Percentiles rank a stretch among this genome's conserved stretches.
Evolutionary conservation across 345 rosid species (phyloP).

Genomic region (Salix viminalis): DNA sequence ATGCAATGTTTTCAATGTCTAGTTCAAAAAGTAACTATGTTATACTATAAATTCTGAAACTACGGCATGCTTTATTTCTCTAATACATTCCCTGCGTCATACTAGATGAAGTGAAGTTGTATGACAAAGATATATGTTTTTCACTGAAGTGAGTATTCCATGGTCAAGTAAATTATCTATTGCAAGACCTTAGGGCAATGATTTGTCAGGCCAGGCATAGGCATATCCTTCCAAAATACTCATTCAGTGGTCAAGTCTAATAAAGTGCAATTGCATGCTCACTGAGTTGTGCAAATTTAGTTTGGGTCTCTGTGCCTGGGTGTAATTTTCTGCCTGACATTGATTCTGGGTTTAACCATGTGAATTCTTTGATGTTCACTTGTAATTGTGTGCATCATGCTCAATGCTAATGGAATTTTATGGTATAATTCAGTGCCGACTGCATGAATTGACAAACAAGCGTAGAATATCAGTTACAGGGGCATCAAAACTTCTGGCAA

Average conservation of each 20-base stretch:
- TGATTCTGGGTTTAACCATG: not conserved
- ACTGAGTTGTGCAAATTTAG: not conserved
- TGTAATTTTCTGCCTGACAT: not conserved
- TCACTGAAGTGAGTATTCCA: not conserved
- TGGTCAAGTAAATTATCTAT: not conserved
- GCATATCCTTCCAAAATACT: not conserved
- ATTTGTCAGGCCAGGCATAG: not conserved
- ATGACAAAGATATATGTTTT: not conserved
- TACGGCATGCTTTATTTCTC: not conserved
- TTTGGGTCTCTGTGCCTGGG: not conserved
- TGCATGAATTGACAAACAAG: conserved; percentile 96
- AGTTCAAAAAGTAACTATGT: not conserved
- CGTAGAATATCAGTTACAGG: conserved; percentile 96
- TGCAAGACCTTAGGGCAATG: not conserved
- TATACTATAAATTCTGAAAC: not conserved
- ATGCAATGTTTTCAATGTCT: not conserved
- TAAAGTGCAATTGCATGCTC: not conserved
- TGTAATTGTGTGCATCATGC: conserved; percentile 14
- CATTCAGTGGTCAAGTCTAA: not conserved
- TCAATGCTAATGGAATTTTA: conserved; percentile 8
- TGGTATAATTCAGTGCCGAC: conserved; percentile 64
- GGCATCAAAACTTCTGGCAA: conserved; percentile 96
- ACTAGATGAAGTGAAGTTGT: not conserved
- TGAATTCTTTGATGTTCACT: not conserved
- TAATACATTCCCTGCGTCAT: not conserved